Base-by-base conservation (phyloP, 805 yeast genomes). In the Starmerella tilneyi region DNA sequence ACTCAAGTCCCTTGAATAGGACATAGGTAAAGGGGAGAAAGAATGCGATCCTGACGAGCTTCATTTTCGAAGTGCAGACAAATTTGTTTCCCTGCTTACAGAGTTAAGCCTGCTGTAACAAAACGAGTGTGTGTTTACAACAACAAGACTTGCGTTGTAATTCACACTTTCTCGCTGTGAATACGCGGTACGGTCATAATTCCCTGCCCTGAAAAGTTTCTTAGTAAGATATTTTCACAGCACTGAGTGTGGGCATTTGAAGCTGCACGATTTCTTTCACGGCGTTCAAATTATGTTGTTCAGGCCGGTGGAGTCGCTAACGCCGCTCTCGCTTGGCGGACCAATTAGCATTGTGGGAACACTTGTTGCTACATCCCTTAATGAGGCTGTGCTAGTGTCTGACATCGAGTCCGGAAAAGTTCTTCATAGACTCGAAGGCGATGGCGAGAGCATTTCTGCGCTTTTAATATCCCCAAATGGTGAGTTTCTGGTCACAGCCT, bases 281-380 rank as follows among this genome's bases (percentile, higher is more conserved):
- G 6, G 13, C 11, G 24, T 3, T 19, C 15, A 20, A 34, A 22
- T 11, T 4, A 56, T 55, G 59, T 43, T 51, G 30, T 56, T 54
- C 50, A 46, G 49, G 30, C 42, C 59, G 9, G 48, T 45, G 19
- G 23, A 44, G 26, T 46, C 58, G 8, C 37, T 89, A 32, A 78
- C 76, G 43, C 97, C 98, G 13, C 79, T 88, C 55, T 92, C 84
- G 60, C 75, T 84, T 13, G 95, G 96, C 22, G 84, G 92, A 5
- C 75, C 92, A 2, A 92, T 84, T 9, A 75, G 86, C 2, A 64
- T 63, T 12, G 80, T 78, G 53, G 84, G 80, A 7, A 56, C 67
- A 4, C 56, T 81, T 1, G 39, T 88, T 45, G 95, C 94, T 8
- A 81, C 96, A 1, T 81, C 95, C 1, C 72, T 81, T 16, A 69